phyloP scores from a whole-genome alignment of 129 eudicot species.

The Deinandra increscens region DNA sequence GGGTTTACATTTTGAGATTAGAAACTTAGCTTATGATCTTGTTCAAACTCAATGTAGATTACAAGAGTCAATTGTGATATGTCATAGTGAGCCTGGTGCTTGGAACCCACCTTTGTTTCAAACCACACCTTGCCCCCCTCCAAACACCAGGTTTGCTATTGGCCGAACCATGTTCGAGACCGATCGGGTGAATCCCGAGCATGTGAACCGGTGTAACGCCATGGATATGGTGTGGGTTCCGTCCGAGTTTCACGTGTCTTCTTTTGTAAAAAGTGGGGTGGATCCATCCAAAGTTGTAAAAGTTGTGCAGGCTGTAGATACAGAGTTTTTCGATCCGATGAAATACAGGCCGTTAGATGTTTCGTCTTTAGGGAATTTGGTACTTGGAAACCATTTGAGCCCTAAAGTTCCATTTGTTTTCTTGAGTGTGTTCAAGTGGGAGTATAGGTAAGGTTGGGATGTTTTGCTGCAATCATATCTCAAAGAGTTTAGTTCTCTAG shows the following conservation, averaged over 20 bases:
- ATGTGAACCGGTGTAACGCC: constrained; percentile 61
- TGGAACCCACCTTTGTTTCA: constrained; percentile 81
- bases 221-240: constrained; percentile 97
- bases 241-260: constrained; percentile 64
- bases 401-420: constrained; percentile 41
- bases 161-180: constrained; percentile 96
- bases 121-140: constrained; percentile 65
- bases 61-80: constrained; percentile 55
- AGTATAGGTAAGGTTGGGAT: constrained; percentile 89
- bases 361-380: constrained; percentile 37
- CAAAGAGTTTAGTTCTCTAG: constrained; percentile 51
- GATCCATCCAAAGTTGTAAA: constrained; percentile 68
- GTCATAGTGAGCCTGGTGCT: constrained; percentile 98
- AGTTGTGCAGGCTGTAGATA: constrained; percentile 75
- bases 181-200: constrained; percentile 68
- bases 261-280: constrained; percentile 73
- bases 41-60: constrained; percentile 43
- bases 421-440: constrained; percentile 94
- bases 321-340: constrained; percentile 63
- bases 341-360: constrained; percentile 49
- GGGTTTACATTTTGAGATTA: constrained; percentile 65
- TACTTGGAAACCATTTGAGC: constrained; percentile 32
- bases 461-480: constrained; percentile 67
- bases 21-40: constrained; percentile 49
- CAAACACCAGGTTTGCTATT: constrained; percentile 45